Percentiles rank a stretch among this genome's conserved stretches.
phyloP scores from a whole-genome alignment of 2,329 filamentous ascomycete species.

The Fusarium hostae region DNA sequence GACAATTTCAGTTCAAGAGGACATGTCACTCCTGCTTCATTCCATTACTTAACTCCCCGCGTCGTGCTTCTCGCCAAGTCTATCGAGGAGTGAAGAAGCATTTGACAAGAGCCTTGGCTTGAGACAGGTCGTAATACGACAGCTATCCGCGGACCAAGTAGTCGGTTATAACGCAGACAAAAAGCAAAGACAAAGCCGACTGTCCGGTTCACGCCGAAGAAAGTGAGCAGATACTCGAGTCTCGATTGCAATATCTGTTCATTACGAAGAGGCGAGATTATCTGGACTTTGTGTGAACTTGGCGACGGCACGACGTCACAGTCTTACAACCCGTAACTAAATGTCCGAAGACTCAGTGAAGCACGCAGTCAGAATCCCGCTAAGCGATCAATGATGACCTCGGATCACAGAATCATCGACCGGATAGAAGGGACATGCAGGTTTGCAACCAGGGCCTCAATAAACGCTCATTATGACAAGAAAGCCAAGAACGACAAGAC shows the following conservation, averaged over 20 bases:
- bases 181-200: background rate
- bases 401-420: slow-evolving; percentile 14
- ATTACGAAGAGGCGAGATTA: background rate
- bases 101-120: slow-evolving; percentile 38
- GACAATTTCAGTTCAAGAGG: background rate
- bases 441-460: background rate
- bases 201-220: slow-evolving; percentile 8
- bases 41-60: background rate
- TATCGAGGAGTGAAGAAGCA: slow-evolving; percentile 29
- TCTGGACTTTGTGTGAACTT: background rate
- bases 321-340: background rate
- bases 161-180: background rate
- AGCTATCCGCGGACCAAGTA: background rate
- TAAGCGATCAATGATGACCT: slow-evolving; percentile 25
- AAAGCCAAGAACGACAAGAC: slow-evolving; percentile 25
- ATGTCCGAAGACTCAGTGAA: background rate
- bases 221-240: background rate
- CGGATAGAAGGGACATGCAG: slow-evolving; percentile 25
- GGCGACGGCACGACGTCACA: slow-evolving; percentile 7
- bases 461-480: slow-evolving; percentile 21
- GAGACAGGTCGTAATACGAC: slow-evolving; percentile 1
- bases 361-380: background rate
- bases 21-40: slow-evolving; percentile 19
- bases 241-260: background rate
- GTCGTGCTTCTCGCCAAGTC: slow-evolving; percentile 13